These are phyloP conservation scores for Globisporangium megalacanthum DNA, from an alignment of 352 stramenopile genomes.

Conservation along the genomic window DNA sequence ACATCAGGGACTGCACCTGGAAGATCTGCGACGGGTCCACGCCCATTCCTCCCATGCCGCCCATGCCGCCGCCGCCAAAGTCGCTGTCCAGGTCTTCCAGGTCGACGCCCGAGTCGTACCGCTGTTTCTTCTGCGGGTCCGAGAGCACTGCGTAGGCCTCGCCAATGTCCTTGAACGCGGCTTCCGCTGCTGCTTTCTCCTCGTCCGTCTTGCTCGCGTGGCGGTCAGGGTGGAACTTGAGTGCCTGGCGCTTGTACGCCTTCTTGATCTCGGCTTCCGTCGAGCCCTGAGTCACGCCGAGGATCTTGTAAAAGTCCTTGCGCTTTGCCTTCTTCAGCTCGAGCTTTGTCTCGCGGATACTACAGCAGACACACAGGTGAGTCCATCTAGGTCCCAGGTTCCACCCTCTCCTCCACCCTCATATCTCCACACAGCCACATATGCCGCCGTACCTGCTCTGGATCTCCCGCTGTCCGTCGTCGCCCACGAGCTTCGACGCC, in stretches of 20 bases:
- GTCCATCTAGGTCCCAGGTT: neutral
- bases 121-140: conserved; percentile 80
- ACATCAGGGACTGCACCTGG: conserved; percentile 34
- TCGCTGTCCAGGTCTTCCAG: conserved; percentile 92
- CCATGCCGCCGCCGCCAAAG: conserved; percentile 74
- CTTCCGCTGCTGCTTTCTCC: conserved; percentile 89
- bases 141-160: conserved; percentile 92
- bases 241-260: conserved; percentile 92
- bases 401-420: neutral
- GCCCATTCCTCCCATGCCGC: conserved; percentile 62
- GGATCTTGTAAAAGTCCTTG: conserved; percentile 96
- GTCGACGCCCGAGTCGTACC: conserved; percentile 95
- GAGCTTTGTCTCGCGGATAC: conserved; percentile 86
- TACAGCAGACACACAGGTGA: conserved; percentile 11
- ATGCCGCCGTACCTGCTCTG: conserved; percentile 29
- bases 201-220: conserved; percentile 88
- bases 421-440: neutral
- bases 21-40: conserved; percentile 84
- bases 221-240: conserved; percentile 96
- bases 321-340: conserved; percentile 94
- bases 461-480: conserved; percentile 79
- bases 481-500: conserved; percentile 79
- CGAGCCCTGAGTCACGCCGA: conserved; percentile 73
- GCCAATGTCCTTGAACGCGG: conserved; percentile 94
- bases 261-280: conserved; percentile 97